phyloP scores from a whole-genome alignment of 768 basidiomycete species.

The Megacollybia marginata region DNA sequence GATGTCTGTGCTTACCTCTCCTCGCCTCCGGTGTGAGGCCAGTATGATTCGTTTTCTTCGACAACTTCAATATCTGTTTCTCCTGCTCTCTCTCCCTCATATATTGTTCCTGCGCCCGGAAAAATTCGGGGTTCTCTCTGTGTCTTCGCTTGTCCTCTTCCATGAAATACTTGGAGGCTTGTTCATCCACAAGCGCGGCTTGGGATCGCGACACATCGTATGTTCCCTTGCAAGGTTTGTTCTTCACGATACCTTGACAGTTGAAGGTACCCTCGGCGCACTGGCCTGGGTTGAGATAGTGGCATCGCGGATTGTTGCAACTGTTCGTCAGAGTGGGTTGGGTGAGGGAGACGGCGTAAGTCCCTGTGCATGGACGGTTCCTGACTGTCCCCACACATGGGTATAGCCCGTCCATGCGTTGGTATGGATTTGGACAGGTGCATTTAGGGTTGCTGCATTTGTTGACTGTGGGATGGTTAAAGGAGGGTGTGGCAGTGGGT shows the following conservation, averaged over 20 bases:
- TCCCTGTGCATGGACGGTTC: not conserved
- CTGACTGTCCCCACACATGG: not conserved
- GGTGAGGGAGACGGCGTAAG: not conserved
- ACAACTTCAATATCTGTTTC: not conserved
- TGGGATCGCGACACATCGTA: not conserved
- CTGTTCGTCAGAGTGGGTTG: constrained; percentile 22
- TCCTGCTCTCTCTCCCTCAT: not conserved
- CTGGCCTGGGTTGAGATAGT: not conserved
- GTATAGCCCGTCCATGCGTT: not conserved
- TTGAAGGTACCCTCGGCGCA: not conserved
- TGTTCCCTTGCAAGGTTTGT: not conserved
- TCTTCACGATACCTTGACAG: not conserved
- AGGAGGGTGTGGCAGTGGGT: too few species aligned
- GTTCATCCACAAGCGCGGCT: not conserved
- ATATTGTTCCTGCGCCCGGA: not conserved
- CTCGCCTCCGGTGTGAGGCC: not conserved
- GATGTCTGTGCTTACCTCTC: not conserved
- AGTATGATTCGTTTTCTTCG: not conserved
- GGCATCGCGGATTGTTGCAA: constrained; percentile 15
- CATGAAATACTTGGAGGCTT: not conserved
- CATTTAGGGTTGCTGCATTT: not conserved
- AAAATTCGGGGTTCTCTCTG: not conserved
- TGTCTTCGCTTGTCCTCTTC: not conserved
- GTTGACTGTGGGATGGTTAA: not conserved
- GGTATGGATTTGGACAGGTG: not conserved